phyloP scores from a whole-genome alignment of 495 filamentous ascomycete species.

The Rhypophila decipiens region DNA sequence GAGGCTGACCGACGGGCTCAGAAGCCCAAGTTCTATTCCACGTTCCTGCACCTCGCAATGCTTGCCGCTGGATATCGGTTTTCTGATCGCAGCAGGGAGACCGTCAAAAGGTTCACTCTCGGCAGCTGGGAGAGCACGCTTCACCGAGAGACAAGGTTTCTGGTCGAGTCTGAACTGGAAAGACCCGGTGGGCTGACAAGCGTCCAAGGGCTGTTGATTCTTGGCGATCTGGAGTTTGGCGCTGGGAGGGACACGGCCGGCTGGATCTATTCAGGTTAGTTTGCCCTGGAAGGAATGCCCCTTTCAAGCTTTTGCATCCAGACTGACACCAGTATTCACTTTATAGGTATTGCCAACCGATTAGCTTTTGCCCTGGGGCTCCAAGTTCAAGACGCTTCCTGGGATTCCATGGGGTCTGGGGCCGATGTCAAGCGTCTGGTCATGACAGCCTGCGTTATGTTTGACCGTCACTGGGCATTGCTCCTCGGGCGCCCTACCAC shows the following conservation, averaged over 20 bases:
- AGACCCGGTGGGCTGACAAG: constrained; percentile 42
- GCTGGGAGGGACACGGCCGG: constrained; percentile 45
- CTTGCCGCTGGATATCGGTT: constrained; percentile 47
- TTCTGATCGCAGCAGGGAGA: constrained; percentile 39
- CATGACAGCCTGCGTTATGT: constrained; percentile 44
- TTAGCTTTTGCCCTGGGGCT: constrained; percentile 47
- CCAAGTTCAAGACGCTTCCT: constrained; percentile 32
- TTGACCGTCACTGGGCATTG: constrained; percentile 47
- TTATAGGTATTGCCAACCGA: constrained; percentile 38
- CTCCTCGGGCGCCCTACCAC: constrained; percentile 45
- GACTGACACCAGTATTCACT: constrained; percentile 3
- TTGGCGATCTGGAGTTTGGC: constrained; percentile 47
- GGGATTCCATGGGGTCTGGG: constrained; percentile 34
- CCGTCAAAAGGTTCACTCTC: constrained; percentile 39
- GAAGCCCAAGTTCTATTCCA: constrained; percentile 40
- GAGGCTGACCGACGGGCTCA: constrained; percentile 40
- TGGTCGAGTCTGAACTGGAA: constrained; percentile 47
- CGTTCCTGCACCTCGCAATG: constrained; percentile 47
- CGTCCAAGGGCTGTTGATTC: constrained; percentile 43
- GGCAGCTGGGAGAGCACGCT: constrained; percentile 44
- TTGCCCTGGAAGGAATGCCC: neutral
- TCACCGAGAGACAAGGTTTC: constrained; percentile 46
- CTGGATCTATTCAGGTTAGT: constrained; percentile 45
- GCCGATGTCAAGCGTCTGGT: constrained; percentile 38
- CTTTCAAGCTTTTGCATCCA: neutral